Percentiles rank a stretch among this genome's conserved stretches.
Conservation (phyloP, 768 basidiomycete species). For the Pleurotus tuber-regium region DNA sequence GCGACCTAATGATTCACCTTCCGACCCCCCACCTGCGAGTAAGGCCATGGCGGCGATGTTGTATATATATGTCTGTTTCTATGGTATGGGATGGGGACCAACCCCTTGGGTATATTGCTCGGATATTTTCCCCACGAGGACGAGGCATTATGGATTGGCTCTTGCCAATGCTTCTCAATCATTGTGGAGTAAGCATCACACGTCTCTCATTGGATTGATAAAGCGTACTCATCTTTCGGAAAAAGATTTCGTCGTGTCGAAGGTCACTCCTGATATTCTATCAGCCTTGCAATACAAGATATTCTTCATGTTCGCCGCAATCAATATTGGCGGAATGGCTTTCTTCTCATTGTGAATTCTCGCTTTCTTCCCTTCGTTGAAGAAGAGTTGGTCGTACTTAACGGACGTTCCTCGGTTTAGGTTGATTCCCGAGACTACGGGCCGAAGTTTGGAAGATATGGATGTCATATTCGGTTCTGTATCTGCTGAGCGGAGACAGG, state of each 20-base stretch:
- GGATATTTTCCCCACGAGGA: conserved; percentile 86
- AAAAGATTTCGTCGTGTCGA: conserved; percentile 68
- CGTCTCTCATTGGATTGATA: neutral
- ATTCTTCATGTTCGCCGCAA: conserved; percentile 73
- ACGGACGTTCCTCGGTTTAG: conserved; percentile 26
- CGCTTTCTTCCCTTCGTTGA: neutral
- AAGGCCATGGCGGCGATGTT: conserved; percentile 86
- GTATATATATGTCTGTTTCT: conserved; percentile 86
- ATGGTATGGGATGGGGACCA: conserved; percentile 76
- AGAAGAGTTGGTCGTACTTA: neutral
- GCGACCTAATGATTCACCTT: conserved; percentile 18
- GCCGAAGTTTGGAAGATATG: conserved; percentile 53
- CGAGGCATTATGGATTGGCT: conserved; percentile 80
- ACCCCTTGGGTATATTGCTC: conserved; percentile 57
- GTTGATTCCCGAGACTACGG: conserved; percentile 62
- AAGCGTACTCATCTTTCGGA: neutral
- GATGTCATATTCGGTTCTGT: conserved; percentile 57
- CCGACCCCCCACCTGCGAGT: conserved; percentile 49
- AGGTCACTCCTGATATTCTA: conserved; percentile 65
- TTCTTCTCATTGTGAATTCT: conserved; percentile 57
- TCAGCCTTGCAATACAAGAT: conserved; percentile 67
- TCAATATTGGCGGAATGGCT: conserved; percentile 73
- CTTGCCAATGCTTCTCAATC: conserved; percentile 78
- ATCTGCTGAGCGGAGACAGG: conserved; percentile 48
- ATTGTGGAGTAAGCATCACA: conserved; percentile 77